These are phyloP conservation scores for Arabis alpina DNA, from an alignment of 345 rosid genomes.

Conservation along the genomic window DNA sequence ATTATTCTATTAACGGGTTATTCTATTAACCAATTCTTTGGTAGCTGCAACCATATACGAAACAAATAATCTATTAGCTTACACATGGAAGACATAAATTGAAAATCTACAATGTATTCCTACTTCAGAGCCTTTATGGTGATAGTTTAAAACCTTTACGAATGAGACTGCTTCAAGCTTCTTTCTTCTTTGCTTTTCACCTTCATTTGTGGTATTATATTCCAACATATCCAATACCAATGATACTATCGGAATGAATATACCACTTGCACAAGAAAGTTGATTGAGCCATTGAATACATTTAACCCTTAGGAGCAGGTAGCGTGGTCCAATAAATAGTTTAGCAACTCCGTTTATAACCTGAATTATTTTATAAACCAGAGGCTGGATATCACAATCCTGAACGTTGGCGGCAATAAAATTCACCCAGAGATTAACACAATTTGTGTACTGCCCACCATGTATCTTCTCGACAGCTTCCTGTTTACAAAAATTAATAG, in stretches of 20 bases:
- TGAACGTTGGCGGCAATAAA: conserved; percentile 57
- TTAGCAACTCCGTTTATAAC: conserved; percentile 78
- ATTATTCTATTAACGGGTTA: no score
- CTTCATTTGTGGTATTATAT: conserved; percentile 68
- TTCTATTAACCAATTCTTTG: conserved; percentile 91
- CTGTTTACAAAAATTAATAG: conserved; percentile 53
- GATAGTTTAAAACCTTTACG: conserved; percentile 59
- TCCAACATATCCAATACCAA: conserved; percentile 75
- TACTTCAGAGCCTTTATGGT: neutral
- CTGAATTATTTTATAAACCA: conserved; percentile 64
- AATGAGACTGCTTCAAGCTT: conserved; percentile 59
- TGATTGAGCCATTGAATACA: conserved; percentile 84
- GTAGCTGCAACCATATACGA: conserved; percentile 55
- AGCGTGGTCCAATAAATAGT: conserved; percentile 88
- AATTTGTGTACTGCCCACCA: conserved; percentile 77
- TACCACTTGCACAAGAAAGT: conserved; percentile 70
- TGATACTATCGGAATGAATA: conserved; percentile 79
- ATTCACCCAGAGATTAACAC: conserved; percentile 90
- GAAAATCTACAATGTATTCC: conserved; percentile 1
- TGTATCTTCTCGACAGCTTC: conserved; percentile 79
- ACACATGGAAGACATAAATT: conserved; percentile 6
- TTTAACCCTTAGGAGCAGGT: conserved; percentile 80
- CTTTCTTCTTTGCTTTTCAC: conserved; percentile 58
- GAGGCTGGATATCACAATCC: conserved; percentile 71
- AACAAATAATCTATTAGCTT: conserved; percentile 17